phyloP scores from a whole-genome alignment of 2,329 filamentous ascomycete species.

The Stemphylium beticola region DNA sequence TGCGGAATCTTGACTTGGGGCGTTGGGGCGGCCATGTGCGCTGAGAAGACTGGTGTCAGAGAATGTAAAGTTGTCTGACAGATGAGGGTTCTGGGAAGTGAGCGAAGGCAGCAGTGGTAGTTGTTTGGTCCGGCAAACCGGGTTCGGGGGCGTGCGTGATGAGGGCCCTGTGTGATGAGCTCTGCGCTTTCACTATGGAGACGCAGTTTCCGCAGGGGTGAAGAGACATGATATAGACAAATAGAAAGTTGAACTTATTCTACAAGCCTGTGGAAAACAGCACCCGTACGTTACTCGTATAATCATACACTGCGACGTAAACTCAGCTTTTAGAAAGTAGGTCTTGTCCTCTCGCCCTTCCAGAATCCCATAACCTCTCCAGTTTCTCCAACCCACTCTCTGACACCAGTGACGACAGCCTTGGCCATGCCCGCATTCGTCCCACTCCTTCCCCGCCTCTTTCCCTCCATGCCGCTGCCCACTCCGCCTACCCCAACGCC shows the following conservation, averaged over 20 bases:
- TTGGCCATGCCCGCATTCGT: slow-evolving; percentile 63
- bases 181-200: too few relatives aligned
- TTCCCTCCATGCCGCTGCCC: slow-evolving; percentile 30
- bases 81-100: too few relatives aligned
- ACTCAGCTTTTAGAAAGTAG: slow-evolving; percentile 36
- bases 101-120: too few relatives aligned
- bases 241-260: background rate
- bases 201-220: too few relatives aligned
- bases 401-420: slow-evolving; percentile 64
- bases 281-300: slow-evolving; percentile 17
- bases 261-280: background rate
- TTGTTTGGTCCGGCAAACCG: too few relatives aligned
- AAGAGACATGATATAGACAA: background rate
- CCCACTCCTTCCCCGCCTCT: slow-evolving; percentile 56
- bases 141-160: too few relatives aligned
- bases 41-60: background rate
- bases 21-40: background rate
- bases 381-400: slow-evolving; percentile 68
- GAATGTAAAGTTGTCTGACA: too few relatives aligned
- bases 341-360: slow-evolving; percentile 63
- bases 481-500: slow-evolving; percentile 39
- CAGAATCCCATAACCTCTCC: slow-evolving; percentile 68
- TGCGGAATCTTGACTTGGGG: background rate
- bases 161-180: too few relatives aligned
- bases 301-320: slow-evolving; percentile 8